A percentile compares a stretch with the other conserved stretches of the same genome.
phyloP scores from a whole-genome alignment of 768 basidiomycete genomes.

The Gautieria morchelliformis region DNA sequence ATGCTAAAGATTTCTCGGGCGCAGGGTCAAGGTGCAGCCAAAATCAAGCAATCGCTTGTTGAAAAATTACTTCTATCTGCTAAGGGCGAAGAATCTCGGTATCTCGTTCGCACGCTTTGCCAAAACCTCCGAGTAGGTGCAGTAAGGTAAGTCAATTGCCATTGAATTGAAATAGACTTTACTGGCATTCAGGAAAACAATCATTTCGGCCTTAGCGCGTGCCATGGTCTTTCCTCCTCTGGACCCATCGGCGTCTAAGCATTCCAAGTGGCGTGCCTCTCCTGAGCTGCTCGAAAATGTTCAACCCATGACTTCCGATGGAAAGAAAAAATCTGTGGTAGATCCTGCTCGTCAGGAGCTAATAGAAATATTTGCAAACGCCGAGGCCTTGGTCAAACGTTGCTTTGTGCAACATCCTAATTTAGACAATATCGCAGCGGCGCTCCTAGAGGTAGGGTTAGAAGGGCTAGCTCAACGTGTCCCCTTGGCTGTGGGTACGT shows the following conservation, averaged over 20 bases:
- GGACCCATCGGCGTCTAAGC: slow-evolving; percentile 18
- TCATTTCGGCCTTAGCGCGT: slow-evolving; percentile 71
- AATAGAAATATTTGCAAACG: slow-evolving; percentile 35
- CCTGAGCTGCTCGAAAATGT: slow-evolving; percentile 21
- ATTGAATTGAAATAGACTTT: background rate
- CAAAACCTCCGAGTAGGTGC: slow-evolving; percentile 82
- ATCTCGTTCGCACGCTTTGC: slow-evolving; percentile 63
- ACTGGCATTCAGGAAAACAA: slow-evolving; percentile 35
- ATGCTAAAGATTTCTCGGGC: slow-evolving; percentile 56
- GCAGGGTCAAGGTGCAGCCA: slow-evolving; percentile 69
- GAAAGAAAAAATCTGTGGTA: background rate
- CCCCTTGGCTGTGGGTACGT: slow-evolving; percentile 60
- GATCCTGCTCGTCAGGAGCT: slow-evolving; percentile 16
- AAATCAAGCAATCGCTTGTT: slow-evolving; percentile 67
- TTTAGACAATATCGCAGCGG: slow-evolving; percentile 58
- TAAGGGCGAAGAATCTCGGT: slow-evolving; percentile 81
- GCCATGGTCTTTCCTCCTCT: slow-evolving; percentile 59
- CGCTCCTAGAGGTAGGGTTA: slow-evolving; percentile 51
- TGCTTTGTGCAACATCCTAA: slow-evolving; percentile 75
- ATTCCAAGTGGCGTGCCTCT: slow-evolving; percentile 19
- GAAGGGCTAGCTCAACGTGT: slow-evolving; percentile 50
- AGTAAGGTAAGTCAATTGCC: slow-evolving; percentile 35
- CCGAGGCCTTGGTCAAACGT: slow-evolving; percentile 57
- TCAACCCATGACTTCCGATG: slow-evolving; percentile 13
- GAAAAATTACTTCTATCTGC: slow-evolving; percentile 78